phyloP scores from a whole-genome alignment of 768 basidiomycete genomes.

The Postia placenta region DNA sequence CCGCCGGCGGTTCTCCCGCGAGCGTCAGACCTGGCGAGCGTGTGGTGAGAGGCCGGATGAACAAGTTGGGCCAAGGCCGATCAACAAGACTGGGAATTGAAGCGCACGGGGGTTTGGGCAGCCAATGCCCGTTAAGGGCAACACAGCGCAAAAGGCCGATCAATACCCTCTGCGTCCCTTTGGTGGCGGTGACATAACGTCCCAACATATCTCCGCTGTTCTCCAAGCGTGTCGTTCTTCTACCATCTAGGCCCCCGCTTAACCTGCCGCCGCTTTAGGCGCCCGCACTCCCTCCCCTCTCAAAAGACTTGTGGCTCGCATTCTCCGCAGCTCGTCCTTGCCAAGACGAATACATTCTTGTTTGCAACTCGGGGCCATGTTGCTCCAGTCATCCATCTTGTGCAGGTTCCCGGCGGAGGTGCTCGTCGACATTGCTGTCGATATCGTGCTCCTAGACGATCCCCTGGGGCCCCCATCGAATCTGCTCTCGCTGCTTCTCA shows the following conservation, averaged over 20 bases:
- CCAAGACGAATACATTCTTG: too few relatives aligned
- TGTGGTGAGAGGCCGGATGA: neutral
- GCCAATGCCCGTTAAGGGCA: neutral
- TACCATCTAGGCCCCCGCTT: neutral
- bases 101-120: neutral
- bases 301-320: neutral
- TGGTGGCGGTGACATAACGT: neutral
- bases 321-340: neutral
- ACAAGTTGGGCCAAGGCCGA: neutral
- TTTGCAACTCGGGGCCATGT: neutral
- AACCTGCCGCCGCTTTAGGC: neutral
- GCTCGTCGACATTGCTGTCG: conserved; percentile 46
- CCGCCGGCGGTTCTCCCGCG: neutral
- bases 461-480: conserved; percentile 42
- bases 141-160: neutral
- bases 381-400: conserved; percentile 8
- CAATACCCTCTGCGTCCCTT: neutral
- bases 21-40: neutral
- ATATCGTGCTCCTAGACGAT: conserved; percentile 31
- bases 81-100: neutral
- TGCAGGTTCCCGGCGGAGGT: conserved; percentile 34
- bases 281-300: neutral
- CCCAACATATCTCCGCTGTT: neutral
- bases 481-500: conserved; percentile 43
- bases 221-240: neutral